Conservation (phyloP, 306 rosid genomes). For the Styphnolobium japonicum region DNA sequence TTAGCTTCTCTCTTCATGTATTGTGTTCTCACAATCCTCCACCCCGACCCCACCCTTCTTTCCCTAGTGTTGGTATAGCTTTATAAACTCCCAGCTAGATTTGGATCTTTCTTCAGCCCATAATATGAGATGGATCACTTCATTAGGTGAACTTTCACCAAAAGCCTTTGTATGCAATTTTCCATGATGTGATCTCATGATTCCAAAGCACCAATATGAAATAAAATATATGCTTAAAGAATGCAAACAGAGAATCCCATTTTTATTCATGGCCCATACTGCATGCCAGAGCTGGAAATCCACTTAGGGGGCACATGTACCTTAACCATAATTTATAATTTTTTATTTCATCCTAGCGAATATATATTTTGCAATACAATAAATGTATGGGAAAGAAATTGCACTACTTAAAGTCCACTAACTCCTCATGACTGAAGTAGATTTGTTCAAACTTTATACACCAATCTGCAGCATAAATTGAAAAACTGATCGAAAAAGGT, state of each 20-base stretch:
- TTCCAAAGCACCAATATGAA: constrained; percentile 47
- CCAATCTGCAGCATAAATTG: constrained; percentile 43
- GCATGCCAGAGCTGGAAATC: constrained; percentile 60
- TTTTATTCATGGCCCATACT: constrained; percentile 50
- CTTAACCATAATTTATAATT: not conserved
- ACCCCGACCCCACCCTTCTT: constrained; percentile 30
- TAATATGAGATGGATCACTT: constrained; percentile 18
- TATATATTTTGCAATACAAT: constrained; percentile 7
- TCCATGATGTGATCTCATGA: constrained; percentile 28
- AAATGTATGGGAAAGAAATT: constrained; percentile 28
- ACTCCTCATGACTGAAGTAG: constrained; percentile 41
- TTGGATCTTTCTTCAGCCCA: constrained; percentile 40
- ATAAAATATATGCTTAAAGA: constrained; percentile 21
- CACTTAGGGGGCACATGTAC: constrained; percentile 54
- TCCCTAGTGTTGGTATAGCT: not conserved
- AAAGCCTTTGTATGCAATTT: constrained; percentile 31
- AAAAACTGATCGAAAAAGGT: not conserved
- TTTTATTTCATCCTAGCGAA: constrained; percentile 26
- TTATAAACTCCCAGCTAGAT: constrained; percentile 35
- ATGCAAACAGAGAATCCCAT: constrained; percentile 44
- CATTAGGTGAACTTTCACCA: constrained; percentile 34
- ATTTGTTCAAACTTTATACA: constrained; percentile 60
- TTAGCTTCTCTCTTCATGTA: constrained; percentile 40
- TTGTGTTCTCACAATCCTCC: constrained; percentile 48
- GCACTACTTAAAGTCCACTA: constrained; percentile 44